Base-by-base conservation (phyloP, 371 early-diverging fungal genomes). In the Batrachochytrium dendrobatidis region DNA sequence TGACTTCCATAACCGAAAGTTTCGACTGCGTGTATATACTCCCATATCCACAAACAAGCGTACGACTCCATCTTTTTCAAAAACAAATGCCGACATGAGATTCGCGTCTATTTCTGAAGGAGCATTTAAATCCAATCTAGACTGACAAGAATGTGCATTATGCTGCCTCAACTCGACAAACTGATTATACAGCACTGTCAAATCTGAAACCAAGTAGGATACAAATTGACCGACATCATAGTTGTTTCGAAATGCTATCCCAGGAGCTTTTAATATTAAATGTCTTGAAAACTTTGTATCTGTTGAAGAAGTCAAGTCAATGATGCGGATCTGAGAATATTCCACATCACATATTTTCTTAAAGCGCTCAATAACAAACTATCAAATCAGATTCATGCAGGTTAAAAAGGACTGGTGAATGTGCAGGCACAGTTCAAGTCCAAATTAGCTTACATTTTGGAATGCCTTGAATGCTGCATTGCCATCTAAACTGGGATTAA, bases 1-100 rank as follows among this genome's bases (percentile, higher is more conserved):
- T 1, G 65, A 65, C 15, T 29, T 29, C 1, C 32, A 28, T 4
- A 65, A 33, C 29, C 69, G 63, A 51, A 69, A 69, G 53, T 69
- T 65, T 39, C 69, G 61, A 45, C 65, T 65, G 7, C 60, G 34
- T 20, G 65, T 58, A 35, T 69, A 69, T 12, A 69, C 69, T 34
- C 69, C 56, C 12, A 31, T 26, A 46, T 54, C 60, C 12, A 59
- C 44, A 31, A 63, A 62, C 8, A 58, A 12, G 6, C 17, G 22
- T 28, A 20, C 0, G 3, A 45, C 43, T 6, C 34, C 29, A 15
- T 49, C 54, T 6, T 34, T 62, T 3, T 48, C n/a, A 12, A 65
- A 31, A 39, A 55, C 18, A 8, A 59, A 59, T 10, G 4, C 26
- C 30, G 15, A n/a, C 20, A 28, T 28, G 56, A 22, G n/a, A n/a